These are phyloP conservation scores for Salix udensis DNA, from an alignment of 345 rosid species.

Conservation along the genomic window DNA sequence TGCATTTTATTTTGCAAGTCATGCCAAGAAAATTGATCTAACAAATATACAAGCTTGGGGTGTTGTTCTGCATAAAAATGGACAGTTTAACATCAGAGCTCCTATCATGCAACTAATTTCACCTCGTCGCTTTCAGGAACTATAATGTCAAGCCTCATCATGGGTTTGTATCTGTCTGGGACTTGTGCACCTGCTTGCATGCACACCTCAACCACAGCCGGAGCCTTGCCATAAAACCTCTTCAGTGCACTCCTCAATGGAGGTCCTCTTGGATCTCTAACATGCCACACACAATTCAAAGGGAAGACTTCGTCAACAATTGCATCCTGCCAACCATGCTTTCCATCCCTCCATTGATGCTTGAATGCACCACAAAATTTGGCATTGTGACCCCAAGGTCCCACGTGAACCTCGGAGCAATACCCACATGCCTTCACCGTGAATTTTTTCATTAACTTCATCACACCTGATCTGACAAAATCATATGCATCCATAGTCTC, in stretches of 20 bases:
- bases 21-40: not conserved
- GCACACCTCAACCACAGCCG: constrained; percentile 79
- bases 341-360: constrained; percentile 98
- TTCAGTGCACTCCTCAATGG: constrained; percentile 53
- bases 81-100: not conserved
- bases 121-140: constrained; percentile 74
- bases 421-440: constrained; percentile 92
- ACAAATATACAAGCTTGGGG: not conserved
- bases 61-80: not conserved
- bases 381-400: constrained; percentile 92
- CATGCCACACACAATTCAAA: constrained; percentile 77
- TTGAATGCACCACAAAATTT: constrained; percentile 88
- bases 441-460: constrained; percentile 61
- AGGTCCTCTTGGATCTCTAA: constrained; percentile 58
- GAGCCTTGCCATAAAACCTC: constrained; percentile 83
- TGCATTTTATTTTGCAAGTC: not conserved
- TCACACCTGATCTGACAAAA: constrained; percentile 57
- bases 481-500: constrained; percentile 76
- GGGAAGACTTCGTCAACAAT: constrained; percentile 68
- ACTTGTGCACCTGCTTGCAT: constrained; percentile 67
- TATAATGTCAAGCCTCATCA: constrained; percentile 95
- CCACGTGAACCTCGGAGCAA: constrained; percentile 86
- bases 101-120: constrained; percentile 46
- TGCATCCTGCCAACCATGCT: constrained; percentile 97
- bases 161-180: constrained; percentile 61